Conservation (phyloP, 1,284 basidiomycete genomes). For the Boletus sp. region DNA sequence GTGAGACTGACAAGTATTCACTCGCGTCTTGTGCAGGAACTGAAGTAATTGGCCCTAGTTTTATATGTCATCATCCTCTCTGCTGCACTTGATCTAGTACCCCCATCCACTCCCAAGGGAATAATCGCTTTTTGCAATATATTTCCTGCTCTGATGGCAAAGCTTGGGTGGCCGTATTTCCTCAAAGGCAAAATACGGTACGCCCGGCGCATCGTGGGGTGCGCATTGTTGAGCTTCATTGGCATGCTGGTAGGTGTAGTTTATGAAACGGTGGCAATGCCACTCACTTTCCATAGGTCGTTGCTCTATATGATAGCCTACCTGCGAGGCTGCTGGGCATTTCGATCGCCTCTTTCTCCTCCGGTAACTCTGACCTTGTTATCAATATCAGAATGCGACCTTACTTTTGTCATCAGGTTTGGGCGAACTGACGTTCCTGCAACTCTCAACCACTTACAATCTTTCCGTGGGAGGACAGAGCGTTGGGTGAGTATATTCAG, state of each 20-base stretch:
- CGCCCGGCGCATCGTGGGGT: constrained; percentile 67
- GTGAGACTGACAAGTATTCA: too few relatives aligned
- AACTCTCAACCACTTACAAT: constrained; percentile 83
- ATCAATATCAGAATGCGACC: background rate
- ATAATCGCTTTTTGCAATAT: constrained; percentile 93
- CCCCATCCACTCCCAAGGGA: constrained; percentile 86
- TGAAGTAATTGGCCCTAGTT: constrained; percentile 42
- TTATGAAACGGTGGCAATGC: background rate
- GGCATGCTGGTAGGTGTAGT: constrained; percentile 71
- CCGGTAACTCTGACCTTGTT: constrained; percentile 46
- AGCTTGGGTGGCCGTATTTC: constrained; percentile 91
- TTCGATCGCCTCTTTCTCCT: constrained; percentile 84
- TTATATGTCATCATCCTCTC: constrained; percentile 95
- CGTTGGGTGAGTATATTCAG: constrained; percentile 51
- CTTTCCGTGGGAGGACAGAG: constrained; percentile 67
- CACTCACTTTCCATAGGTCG: constrained; percentile 49
- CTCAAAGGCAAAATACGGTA: constrained; percentile 82
- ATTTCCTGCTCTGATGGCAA: constrained; percentile 75
- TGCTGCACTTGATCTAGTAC: constrained; percentile 91
- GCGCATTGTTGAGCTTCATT: constrained; percentile 66
- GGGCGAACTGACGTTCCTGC: constrained; percentile 93
- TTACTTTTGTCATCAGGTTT: constrained; percentile 49
- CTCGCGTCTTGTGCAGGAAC: background rate
- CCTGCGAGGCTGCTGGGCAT: constrained; percentile 82
- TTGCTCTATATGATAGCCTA: constrained; percentile 73